These are phyloP conservation scores for Asterochloris sp. DNA, from an alignment of 139 green algal genomes.

Conservation along the genomic window DNA sequence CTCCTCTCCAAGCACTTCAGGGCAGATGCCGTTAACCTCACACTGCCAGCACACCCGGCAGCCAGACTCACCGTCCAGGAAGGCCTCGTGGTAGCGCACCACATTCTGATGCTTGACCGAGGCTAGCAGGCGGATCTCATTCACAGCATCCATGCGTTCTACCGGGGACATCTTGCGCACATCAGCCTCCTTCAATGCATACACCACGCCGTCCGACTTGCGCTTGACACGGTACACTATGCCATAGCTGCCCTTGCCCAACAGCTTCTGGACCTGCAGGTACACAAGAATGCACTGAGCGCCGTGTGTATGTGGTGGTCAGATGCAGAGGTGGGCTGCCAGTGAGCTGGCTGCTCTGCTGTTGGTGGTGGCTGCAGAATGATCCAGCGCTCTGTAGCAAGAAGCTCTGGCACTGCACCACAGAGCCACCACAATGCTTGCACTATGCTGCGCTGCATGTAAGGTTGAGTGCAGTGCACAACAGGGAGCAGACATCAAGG, in stretches of 20 bases:
- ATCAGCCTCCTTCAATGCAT: constrained; percentile 79
- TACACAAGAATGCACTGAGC: neutral
- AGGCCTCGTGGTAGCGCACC: constrained; percentile 72
- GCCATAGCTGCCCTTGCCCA: constrained; percentile 75
- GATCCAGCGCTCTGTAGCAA: neutral
- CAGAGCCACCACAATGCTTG: neutral
- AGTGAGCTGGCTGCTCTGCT: neutral
- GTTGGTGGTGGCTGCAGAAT: neutral
- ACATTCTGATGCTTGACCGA: constrained; percentile 61
- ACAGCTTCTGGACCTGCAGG: constrained; percentile 63
- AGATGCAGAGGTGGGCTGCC: neutral
- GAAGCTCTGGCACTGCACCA: neutral
- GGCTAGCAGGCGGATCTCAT: constrained; percentile 72
- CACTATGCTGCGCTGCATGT: neutral
- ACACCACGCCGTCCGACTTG: constrained; percentile 56
- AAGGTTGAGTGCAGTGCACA: neutral
- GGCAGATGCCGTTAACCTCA: neutral
- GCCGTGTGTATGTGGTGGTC: neutral
- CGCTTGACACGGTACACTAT: constrained; percentile 68
- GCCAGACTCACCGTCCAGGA: constrained; percentile 45
- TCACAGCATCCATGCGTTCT: constrained; percentile 67
- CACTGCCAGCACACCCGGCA: constrained; percentile 1
- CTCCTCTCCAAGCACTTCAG: too few species aligned
- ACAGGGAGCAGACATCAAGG: neutral
- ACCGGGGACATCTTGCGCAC: constrained; percentile 56